These are phyloP conservation scores for Exobasidium rhododendri DNA, from an alignment of 1,284 basidiomycete genomes.

Conservation along the genomic window DNA sequence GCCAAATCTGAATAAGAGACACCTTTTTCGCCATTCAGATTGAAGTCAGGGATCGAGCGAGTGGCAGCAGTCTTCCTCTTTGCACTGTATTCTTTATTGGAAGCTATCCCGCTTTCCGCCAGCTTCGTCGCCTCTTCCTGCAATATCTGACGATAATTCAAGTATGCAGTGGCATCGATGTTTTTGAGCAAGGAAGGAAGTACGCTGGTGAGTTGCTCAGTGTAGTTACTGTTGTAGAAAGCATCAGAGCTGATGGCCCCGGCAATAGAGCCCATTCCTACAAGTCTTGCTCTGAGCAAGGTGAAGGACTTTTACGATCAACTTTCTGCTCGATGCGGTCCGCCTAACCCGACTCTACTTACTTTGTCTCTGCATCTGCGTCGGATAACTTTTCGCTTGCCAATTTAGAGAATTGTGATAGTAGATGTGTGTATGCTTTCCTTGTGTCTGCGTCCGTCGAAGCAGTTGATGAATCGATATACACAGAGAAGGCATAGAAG, in stretches of 20 bases:
- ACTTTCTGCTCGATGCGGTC: background rate
- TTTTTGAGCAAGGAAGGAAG: slow-evolving; percentile 72
- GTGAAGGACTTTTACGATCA: slow-evolving; percentile 1
- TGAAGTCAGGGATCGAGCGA: slow-evolving; percentile 78
- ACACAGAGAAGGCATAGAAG: slow-evolving; percentile 89
- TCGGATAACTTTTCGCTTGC: slow-evolving; percentile 34
- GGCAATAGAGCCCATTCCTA: slow-evolving; percentile 78
- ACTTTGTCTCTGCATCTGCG: slow-evolving; percentile 17
- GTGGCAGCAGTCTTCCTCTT: slow-evolving; percentile 70
- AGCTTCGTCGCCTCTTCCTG: slow-evolving; percentile 58
- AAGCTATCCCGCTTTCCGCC: slow-evolving; percentile 64
- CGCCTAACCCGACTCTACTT: slow-evolving; percentile 1
- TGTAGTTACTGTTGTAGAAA: slow-evolving; percentile 75
- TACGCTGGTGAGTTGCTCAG: slow-evolving; percentile 69
- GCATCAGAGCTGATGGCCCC: slow-evolving; percentile 81
- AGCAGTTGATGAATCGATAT: slow-evolving; percentile 66
- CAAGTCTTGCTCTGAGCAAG: slow-evolving; percentile 63
- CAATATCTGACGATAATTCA: background rate
- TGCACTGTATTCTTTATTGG: slow-evolving; percentile 67
- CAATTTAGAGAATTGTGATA: slow-evolving; percentile 68
- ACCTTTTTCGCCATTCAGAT: slow-evolving; percentile 80
- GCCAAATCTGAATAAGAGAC: slow-evolving; percentile 73
- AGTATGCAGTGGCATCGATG: slow-evolving; percentile 58
- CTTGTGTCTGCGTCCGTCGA: slow-evolving; percentile 67
- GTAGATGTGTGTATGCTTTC: slow-evolving; percentile 67